Conservation (phyloP, 2,329 filamentous ascomycete genomes). For the Sclerotinia trifoliorum region DNA sequence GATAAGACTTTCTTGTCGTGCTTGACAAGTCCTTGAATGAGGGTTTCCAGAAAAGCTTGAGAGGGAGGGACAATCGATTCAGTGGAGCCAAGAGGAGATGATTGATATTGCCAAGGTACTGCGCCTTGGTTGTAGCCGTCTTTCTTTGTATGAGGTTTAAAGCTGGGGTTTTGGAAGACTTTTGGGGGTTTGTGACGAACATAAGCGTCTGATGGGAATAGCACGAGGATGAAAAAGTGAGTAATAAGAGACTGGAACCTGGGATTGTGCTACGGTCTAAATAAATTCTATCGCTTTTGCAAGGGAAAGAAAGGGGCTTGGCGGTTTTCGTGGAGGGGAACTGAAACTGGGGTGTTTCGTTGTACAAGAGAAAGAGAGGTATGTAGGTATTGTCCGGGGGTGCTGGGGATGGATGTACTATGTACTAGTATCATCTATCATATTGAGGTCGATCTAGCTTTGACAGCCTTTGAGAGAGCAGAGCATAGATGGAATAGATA, state of each 20-base stretch:
- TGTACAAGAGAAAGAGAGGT: background rate
- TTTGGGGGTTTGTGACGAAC: slow-evolving; percentile 5
- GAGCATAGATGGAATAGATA: background rate
- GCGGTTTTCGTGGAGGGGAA: slow-evolving; percentile 19
- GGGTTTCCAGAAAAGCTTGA: slow-evolving; percentile 10
- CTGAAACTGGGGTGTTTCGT: background rate
- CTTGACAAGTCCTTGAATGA: slow-evolving; percentile 5
- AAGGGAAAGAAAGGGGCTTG: slow-evolving; percentile 18
- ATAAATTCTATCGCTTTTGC: background rate
- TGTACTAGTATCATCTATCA: background rate
- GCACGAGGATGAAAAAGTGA: slow-evolving; percentile 16
- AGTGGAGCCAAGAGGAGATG: slow-evolving; percentile 20
- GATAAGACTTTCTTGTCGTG: slow-evolving; percentile 15
- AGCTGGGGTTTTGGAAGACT: background rate
- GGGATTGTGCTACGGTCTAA: background rate
- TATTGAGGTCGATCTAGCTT: background rate
- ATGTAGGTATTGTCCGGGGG: too few relatives aligned
- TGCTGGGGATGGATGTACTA: too few relatives aligned
- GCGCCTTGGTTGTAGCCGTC: slow-evolving; percentile 16
- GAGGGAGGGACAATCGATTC: background rate
- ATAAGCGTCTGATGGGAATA: background rate
- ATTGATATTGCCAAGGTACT: slow-evolving; percentile 15
- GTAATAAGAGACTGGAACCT: background rate
- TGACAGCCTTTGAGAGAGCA: background rate
- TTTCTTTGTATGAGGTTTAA: slow-evolving; percentile 8